Percentiles rank a stretch among this genome's conserved stretches.
Conservation (phyloP, 805 yeast genomes). For the Saturnispora zaruensis region DNA sequence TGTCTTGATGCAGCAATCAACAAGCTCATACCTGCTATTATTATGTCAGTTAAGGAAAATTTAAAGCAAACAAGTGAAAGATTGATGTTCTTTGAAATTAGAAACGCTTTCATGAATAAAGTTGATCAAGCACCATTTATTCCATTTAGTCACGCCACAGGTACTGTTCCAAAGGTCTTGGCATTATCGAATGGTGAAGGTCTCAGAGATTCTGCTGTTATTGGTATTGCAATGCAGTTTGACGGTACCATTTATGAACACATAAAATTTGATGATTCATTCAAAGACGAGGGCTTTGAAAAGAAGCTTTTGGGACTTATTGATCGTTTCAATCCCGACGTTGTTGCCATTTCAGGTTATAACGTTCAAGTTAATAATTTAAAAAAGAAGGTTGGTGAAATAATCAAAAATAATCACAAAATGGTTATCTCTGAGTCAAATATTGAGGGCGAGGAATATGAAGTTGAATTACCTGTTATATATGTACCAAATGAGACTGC, state of each 20-base stretch:
- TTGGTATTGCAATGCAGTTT: constrained; percentile 72
- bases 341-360: constrained; percentile 82
- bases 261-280: constrained; percentile 68
- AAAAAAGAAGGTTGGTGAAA: constrained; percentile 44
- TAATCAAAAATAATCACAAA: constrained; percentile 44
- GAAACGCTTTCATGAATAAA: constrained; percentile 58
- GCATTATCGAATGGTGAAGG: constrained; percentile 85
- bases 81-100: constrained; percentile 56
- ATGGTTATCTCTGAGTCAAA: constrained; percentile 43
- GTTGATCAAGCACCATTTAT: constrained; percentile 91
- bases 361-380: constrained; percentile 63
- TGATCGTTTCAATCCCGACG: constrained; percentile 70
- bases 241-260: constrained; percentile 71
- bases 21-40: constrained; percentile 56
- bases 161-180: constrained; percentile 78
- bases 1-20: constrained; percentile 62
- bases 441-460: constrained; percentile 22
- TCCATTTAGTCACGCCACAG: constrained; percentile 67
- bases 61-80: constrained; percentile 70
- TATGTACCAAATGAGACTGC: constrained; percentile 95
- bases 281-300: constrained; percentile 58
- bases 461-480: constrained; percentile 46
- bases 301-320: constrained; percentile 53
- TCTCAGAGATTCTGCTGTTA: constrained; percentile 73
- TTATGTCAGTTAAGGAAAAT: constrained; percentile 74